Evolutionary conservation across 108 stramenopile genomes (phyloP), one percentile per base, ranked within the genome.

Genomic region (Craspedostauros australis): DNA sequence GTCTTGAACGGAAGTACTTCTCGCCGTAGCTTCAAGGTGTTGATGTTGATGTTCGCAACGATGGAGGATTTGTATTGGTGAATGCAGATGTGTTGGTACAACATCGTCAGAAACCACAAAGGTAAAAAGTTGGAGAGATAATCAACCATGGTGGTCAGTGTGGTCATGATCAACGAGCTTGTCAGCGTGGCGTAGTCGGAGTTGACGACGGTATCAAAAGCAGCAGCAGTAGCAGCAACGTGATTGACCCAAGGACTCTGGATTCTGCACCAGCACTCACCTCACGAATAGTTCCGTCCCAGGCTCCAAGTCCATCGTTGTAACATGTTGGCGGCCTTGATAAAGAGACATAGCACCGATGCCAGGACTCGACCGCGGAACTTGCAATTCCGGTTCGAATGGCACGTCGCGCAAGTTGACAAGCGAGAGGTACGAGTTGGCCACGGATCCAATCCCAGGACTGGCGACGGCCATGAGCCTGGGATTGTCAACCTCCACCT

Each of bases 291-390:
- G 33, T 52, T 83, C 83, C 4, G 64, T 66, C 9, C 79, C 81
- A 1, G 64, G 68, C 38, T 49, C 50, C 47, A 88, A 65, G 4
- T 59, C 30, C 12, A 33, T 21, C 0, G 19, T 19, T 2, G 77
- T 63, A 14, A 41, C 18, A 54, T 64, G 65, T 2, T n/a, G 9
- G 0, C 68, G 54, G n/a, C 55, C 58, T 22, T 62, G 48, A 64
- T 79, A 81, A 1, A 34, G 50, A 23, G 84, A 70, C 29, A 62
- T 44, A 3, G 84, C 77, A 31, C 88, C 88, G 9, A 63, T 52
- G 0, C 80, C 82, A 0, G 70, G 66, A 48, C 54, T 82, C 73
- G 0, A 15, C 50, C 7, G 50, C 34, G 20, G 57, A 42, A 46
- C 60, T 54, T 24, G 5, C 64, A 37, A 26, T 32, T 30, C 40